Percentiles rank a stretch among this genome's conserved stretches.
phyloP scores from a whole-genome alignment of 352 stramenopile genomes.

The Phytophthora pisi region DNA sequence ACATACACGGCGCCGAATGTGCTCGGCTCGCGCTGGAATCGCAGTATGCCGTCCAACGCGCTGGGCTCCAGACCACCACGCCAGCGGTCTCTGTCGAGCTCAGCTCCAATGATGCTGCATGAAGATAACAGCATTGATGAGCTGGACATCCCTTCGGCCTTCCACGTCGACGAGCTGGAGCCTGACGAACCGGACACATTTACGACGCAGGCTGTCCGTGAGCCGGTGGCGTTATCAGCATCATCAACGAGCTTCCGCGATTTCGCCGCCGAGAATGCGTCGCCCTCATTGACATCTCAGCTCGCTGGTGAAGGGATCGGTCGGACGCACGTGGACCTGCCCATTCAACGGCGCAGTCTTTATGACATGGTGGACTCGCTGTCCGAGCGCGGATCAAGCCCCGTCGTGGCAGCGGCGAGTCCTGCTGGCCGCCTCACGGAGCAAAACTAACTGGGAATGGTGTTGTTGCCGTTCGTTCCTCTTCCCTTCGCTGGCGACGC shows the following conservation, averaged over 20 bases:
- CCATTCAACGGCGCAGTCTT: conserved; percentile 21
- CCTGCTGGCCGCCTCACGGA: conserved; percentile 19
- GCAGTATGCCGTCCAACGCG: conserved; percentile 15
- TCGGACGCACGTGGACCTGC: conserved; percentile 15
- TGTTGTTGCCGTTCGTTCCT: conserved; percentile 25
- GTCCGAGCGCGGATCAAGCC: conserved; percentile 25
- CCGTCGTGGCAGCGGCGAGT: conserved; percentile 24
- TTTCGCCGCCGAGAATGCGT: conserved; percentile 36
- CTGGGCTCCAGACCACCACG: conserved; percentile 21
- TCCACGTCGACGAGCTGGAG: conserved; percentile 29
- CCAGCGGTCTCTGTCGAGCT: conserved; percentile 39
- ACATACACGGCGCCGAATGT: conserved; percentile 47
- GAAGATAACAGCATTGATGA: conserved; percentile 12
- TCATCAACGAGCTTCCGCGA: conserved; percentile 33
- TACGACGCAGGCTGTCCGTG: conserved; percentile 24
- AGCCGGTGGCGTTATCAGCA: conserved; percentile 22
- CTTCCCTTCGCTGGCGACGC: conserved; percentile 21
- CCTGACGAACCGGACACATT: conserved; percentile 31
- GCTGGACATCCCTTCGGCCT: conserved; percentile 11
- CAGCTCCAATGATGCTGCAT: conserved; percentile 13
- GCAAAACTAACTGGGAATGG: conserved; percentile 25
- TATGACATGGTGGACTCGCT: conserved; percentile 46
- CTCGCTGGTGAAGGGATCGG: conserved; percentile 25
- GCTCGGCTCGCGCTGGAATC: conserved; percentile 36
- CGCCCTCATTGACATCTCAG: conserved; percentile 39